Base-by-base conservation (phyloP, 2,329 filamentous ascomycete genomes). In the Stachybotrys chlorohalonatus region DNA sequence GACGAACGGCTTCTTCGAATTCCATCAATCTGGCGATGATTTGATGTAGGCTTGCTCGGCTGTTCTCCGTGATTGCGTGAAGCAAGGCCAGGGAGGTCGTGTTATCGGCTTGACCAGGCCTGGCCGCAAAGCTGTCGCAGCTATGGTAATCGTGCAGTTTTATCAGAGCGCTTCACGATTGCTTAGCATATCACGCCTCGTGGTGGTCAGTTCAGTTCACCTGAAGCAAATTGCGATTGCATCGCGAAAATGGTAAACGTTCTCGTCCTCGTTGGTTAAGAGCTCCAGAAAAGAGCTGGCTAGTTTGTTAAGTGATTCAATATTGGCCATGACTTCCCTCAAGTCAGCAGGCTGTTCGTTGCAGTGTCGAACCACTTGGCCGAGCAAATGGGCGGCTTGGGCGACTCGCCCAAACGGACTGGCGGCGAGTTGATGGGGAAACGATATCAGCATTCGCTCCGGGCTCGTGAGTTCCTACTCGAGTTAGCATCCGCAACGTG, bases 301-400 rank as follows among this genome's bases (percentile, higher is more conserved):
- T 9, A 52, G 36, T 24, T 57, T 52, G 15, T 31, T 51, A 7
- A 58, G 49, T 5, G 54, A 31, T 24, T 57, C 54, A n/a, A 57
- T 52, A 4, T 53, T 53, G 9, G 52, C 48, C 11, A 53, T 36
- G 6, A 56, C 49, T 1, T 42, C 48, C 1, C 16, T n/a, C 11
- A 58, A 32, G 16, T 54, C 54, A 11, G 42, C 39, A 2, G 55
- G 49, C 9, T 39, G 47, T 31, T 55, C 53, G n/a, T 57, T 56
- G 31, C 49, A 59, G 36, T 59, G 57, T 11, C 53, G 55, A 2
- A 59, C 54, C 1, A 70, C 66, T 15, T 64, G 63, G 1, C 68
- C 66, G 3, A 68, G 61, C 2, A 68, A 56, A 31, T 70, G 68
- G 2, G 64, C 58, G 8, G 66, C 63, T 52, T 70, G 68, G 47